Evolutionary conservation across 805 yeast genomes (phyloP).

Genomic region (Ogataea paradorogensis): DNA sequence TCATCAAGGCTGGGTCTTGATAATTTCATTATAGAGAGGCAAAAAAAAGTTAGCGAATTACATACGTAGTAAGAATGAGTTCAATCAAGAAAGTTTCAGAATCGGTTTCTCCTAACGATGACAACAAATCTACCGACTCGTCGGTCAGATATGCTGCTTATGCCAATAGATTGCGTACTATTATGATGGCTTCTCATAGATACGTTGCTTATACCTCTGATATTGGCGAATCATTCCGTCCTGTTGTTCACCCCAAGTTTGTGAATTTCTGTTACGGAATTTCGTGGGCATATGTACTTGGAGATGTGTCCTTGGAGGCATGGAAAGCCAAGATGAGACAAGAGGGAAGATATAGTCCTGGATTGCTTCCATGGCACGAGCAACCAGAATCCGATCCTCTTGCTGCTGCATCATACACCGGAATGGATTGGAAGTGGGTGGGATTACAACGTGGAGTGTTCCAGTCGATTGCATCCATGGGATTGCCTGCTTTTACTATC

Average conservation of each 20-base stretch:
- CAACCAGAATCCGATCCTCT: slow-evolving; percentile 40
- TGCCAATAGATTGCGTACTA: slow-evolving; percentile 70
- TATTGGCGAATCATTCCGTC: slow-evolving; percentile 83
- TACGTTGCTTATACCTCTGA: slow-evolving; percentile 87
- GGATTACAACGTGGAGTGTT: slow-evolving; percentile 72
- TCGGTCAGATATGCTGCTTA: slow-evolving; percentile 75
- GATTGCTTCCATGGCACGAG: slow-evolving; percentile 65
- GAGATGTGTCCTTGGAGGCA: slow-evolving; percentile 70
- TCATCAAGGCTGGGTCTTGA: slow-evolving; percentile 45
- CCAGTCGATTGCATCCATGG: slow-evolving; percentile 83
- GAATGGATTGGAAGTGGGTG: slow-evolving; percentile 64
- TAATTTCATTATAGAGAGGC: neutral
- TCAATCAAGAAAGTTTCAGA: slow-evolving; percentile 6
- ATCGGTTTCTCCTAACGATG: slow-evolving; percentile 7
- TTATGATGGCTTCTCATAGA: slow-evolving; percentile 68
- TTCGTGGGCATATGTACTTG: slow-evolving; percentile 72
- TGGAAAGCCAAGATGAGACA: slow-evolving; percentile 68
- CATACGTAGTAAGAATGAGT: neutral
- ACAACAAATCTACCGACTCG: slow-evolving; percentile 24
- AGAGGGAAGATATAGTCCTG: slow-evolving; percentile 61
- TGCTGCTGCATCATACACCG: slow-evolving; percentile 37
- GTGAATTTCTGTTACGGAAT: slow-evolving; percentile 67
- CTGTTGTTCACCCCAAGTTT: slow-evolving; percentile 68
- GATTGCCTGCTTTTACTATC: slow-evolving; percentile 81
- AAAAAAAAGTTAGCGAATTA: neutral